Evolutionary conservation across 306 rosid species (phyloP).

Genomic region (Quercus agrifolia): DNA sequence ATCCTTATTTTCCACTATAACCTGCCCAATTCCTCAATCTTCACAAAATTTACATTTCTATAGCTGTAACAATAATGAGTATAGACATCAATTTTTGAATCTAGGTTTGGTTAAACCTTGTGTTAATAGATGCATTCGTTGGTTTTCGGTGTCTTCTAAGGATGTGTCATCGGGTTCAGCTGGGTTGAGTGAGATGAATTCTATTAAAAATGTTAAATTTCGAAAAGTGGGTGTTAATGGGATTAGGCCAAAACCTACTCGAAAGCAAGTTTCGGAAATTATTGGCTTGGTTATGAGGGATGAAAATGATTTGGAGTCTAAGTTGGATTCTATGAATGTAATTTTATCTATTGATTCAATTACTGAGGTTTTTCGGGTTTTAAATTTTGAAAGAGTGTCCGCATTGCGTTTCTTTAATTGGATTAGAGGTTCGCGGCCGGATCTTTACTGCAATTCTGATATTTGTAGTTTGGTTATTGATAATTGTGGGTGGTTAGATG

Average conservation of each 20-base stretch:
- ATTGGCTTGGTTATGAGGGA: slow-evolving; percentile 35
- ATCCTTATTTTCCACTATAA: slow-evolving; percentile 7
- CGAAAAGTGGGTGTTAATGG: slow-evolving; percentile 2
- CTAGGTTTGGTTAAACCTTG: neutral
- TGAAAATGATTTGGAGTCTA: slow-evolving; percentile 43
- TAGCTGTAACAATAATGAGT: neutral
- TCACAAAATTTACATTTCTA: slow-evolving; percentile 4
- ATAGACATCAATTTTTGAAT: neutral
- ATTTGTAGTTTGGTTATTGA: slow-evolving; percentile 49
- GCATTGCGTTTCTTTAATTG: slow-evolving; percentile 58
- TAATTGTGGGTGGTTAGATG: slow-evolving; percentile 59
- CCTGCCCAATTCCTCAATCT: slow-evolving; percentile 17
- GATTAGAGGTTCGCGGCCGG: slow-evolving; percentile 36
- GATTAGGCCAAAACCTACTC: slow-evolving; percentile 14
- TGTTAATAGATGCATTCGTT: slow-evolving; percentile 18
- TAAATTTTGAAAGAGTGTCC: slow-evolving; percentile 40
- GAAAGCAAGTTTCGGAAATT: slow-evolving; percentile 42
- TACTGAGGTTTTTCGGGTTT: slow-evolving; percentile 31
- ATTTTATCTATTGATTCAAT: slow-evolving; percentile 30
- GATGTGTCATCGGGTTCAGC: neutral
- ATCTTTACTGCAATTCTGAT: slow-evolving; percentile 32
- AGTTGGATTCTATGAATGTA: slow-evolving; percentile 42
- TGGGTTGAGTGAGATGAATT: neutral
- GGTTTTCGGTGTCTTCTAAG: slow-evolving; percentile 22
- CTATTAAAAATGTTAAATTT: neutral